Conservation (phyloP, 352 stramenopile genomes). For the Pythium apleroticum region DNA sequence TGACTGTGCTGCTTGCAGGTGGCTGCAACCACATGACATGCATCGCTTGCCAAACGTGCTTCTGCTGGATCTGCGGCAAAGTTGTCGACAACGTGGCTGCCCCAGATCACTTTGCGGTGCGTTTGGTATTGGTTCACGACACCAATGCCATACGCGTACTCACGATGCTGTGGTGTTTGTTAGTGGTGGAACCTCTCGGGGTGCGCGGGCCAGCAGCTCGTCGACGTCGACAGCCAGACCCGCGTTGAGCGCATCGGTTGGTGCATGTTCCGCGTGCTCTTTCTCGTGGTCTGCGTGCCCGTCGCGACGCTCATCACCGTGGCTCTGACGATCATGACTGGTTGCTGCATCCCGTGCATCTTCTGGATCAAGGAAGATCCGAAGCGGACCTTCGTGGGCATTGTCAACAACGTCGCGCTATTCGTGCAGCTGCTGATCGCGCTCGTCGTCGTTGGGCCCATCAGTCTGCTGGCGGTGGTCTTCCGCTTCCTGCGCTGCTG, state of each 20-base stretch:
- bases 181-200: constrained; percentile 81
- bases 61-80: constrained; percentile 91
- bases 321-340: constrained; percentile 21
- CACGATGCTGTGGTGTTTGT: background rate
- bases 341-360: constrained; percentile 24
- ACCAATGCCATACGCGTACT: no score
- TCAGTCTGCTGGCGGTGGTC: constrained; percentile 11
- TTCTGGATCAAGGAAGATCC: constrained; percentile 28
- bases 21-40: constrained; percentile 94
- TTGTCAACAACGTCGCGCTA: constrained; percentile 22
- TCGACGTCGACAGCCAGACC: constrained; percentile 28
- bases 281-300: constrained; percentile 22
- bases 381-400: constrained; percentile 17
- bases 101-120: constrained; percentile 76
- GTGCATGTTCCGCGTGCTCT: constrained; percentile 15
- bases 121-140: background rate
- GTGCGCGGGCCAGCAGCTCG: constrained; percentile 73
- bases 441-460: constrained; percentile 13
- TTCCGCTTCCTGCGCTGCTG: constrained; percentile 16
- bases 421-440: constrained; percentile 18
- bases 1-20: constrained; percentile 27
- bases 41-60: constrained; percentile 77
- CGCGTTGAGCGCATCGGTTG: constrained; percentile 20
- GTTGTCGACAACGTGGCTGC: constrained; percentile 85
- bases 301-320: constrained; percentile 15